Conservation (phyloP, 164 flowering plant species). For the Annona squamosa region DNA sequence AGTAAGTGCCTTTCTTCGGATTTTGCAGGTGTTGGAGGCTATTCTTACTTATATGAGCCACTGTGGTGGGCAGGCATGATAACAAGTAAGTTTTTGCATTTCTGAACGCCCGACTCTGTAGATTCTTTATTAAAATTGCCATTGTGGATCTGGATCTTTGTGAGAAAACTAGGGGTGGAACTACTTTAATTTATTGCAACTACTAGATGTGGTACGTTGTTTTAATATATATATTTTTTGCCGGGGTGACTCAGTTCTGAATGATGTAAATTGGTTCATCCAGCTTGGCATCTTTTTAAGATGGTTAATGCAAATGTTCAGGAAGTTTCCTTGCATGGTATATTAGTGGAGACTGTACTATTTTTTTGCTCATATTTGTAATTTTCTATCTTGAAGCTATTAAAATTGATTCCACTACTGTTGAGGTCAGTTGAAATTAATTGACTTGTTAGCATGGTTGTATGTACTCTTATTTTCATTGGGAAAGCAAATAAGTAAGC, state of each 20-base stretch:
- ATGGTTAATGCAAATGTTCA: background rate
- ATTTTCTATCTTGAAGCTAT: background rate
- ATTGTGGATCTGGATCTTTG: background rate
- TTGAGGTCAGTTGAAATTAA: background rate
- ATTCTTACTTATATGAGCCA: conserved; percentile 83
- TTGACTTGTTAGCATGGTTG: background rate
- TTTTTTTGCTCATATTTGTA: too few relatives aligned
- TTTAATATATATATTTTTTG: too few relatives aligned
- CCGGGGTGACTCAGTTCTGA: background rate
- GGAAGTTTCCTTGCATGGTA: background rate
- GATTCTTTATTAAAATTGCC: background rate
- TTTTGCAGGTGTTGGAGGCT: conserved; percentile 72
- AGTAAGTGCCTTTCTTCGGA: background rate
- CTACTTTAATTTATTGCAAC: background rate
- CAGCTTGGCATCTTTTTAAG: background rate
- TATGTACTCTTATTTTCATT: background rate
- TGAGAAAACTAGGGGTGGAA: background rate
- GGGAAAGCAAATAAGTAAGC: background rate
- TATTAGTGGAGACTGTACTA: background rate
- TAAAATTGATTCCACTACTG: background rate
- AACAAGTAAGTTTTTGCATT: conserved; percentile 55
- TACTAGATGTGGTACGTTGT: background rate
- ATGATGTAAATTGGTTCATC: background rate
- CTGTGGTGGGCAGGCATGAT: conserved; percentile 98
- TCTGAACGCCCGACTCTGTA: background rate